Percentiles rank a stretch among this genome's conserved stretches.
Conservation (phyloP, 176 grass and related monocot species). For the Elymus sibiricus region DNA sequence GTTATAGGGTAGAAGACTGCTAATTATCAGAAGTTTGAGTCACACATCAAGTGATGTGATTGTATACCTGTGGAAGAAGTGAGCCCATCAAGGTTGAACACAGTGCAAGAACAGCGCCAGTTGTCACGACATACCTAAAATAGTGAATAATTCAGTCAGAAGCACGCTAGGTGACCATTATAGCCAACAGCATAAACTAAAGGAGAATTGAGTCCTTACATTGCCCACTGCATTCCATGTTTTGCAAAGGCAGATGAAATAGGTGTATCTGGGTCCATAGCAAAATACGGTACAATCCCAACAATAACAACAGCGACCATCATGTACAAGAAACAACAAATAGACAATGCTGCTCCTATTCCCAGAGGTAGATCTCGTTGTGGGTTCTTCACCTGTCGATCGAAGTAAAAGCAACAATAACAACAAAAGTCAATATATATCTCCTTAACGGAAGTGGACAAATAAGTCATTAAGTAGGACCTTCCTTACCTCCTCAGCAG, state of each 20-base stretch:
- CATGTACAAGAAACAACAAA: conserved; percentile 89
- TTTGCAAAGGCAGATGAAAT: conserved; percentile 89
- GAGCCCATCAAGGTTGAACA: conserved; percentile 97
- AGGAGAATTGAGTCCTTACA: conserved; percentile 44
- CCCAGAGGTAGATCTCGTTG: conserved; percentile 87
- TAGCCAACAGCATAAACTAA: not conserved
- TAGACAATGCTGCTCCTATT: conserved; percentile 71
- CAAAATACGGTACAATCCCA: conserved; percentile 90
- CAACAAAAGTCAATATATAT: not conserved
- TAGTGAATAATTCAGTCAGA: conserved; percentile 2
- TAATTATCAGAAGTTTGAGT: not conserved
- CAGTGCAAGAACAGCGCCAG: conserved; percentile 89
- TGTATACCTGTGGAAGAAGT: conserved; percentile 89
- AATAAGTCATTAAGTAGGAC: not conserved
- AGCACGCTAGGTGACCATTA: not conserved
- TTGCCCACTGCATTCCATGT: conserved; percentile 89
- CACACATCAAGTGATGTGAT: not conserved
- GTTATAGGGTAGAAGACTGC: not conserved
- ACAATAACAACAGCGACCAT: conserved; percentile 91
- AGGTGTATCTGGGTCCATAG: conserved; percentile 95
- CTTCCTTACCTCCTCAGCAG: conserved; percentile 83
- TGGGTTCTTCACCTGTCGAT: conserved; percentile 84
- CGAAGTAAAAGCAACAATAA: not conserved
- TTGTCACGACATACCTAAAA: conserved; percentile 86
- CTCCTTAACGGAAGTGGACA: not conserved